Evolutionary conservation across 2,329 filamentous ascomycete genomes (phyloP).

Genomic region (Cyanodermella asteris): DNA sequence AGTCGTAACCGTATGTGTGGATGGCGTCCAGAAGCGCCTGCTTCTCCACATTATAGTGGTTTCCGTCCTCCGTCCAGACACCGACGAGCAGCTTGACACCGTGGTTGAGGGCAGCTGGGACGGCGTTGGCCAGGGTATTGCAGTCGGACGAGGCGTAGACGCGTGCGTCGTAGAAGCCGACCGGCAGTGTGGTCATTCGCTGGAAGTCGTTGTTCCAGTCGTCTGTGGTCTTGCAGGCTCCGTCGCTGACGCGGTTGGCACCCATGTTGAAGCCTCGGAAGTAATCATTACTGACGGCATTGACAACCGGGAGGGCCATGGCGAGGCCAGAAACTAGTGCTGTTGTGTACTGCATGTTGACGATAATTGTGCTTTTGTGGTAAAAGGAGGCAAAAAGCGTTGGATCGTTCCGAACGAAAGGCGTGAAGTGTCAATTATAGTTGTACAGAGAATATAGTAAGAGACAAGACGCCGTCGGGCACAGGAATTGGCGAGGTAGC

Average conservation of each 20-base stretch:
- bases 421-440: too few relatives aligned
- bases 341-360: too few relatives aligned
- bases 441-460: too few relatives aligned
- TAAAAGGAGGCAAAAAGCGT: too few relatives aligned
- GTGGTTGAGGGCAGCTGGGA: constrained; percentile 37
- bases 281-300: constrained; percentile 14
- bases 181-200: constrained; percentile 10
- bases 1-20: constrained; percentile 30
- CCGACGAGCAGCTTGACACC: constrained; percentile 41
- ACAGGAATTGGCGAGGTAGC: too few relatives aligned
- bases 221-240: constrained; percentile 10
- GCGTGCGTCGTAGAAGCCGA: constrained; percentile 11
- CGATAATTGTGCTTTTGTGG: too few relatives aligned
- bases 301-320: constrained; percentile 15
- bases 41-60: constrained; percentile 37
- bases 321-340: too few relatives aligned
- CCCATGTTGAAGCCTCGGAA: constrained; percentile 13
- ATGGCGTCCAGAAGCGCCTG: constrained; percentile 36
- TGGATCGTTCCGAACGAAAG: too few relatives aligned
- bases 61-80: constrained; percentile 31
- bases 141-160: constrained; percentile 17
- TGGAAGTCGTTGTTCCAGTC: constrained; percentile 13
- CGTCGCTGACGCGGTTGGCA: constrained; percentile 10
- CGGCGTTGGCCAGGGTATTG: constrained; percentile 25
- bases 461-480: too few relatives aligned